Evolutionary conservation across 208 protist genomes (phyloP).

Genomic region (Crithidia bombi): DNA sequence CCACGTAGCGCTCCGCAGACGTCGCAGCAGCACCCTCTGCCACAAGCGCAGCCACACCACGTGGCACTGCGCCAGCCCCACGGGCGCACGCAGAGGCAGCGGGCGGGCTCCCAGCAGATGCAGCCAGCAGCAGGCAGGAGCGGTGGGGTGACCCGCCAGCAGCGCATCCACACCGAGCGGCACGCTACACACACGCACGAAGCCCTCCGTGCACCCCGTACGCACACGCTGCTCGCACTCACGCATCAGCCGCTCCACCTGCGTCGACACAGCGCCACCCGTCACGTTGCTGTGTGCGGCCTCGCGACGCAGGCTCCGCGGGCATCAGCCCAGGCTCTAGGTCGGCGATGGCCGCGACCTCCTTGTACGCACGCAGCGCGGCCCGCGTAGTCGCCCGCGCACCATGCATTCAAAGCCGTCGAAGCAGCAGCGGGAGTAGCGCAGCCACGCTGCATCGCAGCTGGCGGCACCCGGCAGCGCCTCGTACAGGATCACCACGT

Average conservation of each 20-base stretch:
- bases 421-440: conserved; percentile 28
- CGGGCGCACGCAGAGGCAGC: no score
- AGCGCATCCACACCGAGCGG: conserved; percentile 25
- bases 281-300: conserved; percentile 12
- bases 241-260: conserved; percentile 27
- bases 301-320: conserved; percentile 22
- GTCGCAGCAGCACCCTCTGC: neutral
- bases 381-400: conserved; percentile 42
- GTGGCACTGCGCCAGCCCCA: neutral
- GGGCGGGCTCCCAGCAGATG: no score
- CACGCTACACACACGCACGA: neutral
- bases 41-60: neutral
- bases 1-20: conserved; percentile 6
- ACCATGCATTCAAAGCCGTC: conserved; percentile 48
- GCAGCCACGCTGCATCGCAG: conserved; percentile 33
- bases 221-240: conserved; percentile 26
- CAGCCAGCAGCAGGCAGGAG: neutral
- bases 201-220: conserved; percentile 2
- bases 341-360: conserved; percentile 27
- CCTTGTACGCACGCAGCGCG: conserved; percentile 39
- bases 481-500: conserved; percentile 42
- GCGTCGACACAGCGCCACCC: conserved; percentile 20
- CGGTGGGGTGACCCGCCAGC: neutral
- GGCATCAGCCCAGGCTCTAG: conserved; percentile 29
- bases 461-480: conserved; percentile 25